phyloP scores from a whole-genome alignment of 2,329 filamentous ascomycete species.

The Aspergillus aculeatus region DNA sequence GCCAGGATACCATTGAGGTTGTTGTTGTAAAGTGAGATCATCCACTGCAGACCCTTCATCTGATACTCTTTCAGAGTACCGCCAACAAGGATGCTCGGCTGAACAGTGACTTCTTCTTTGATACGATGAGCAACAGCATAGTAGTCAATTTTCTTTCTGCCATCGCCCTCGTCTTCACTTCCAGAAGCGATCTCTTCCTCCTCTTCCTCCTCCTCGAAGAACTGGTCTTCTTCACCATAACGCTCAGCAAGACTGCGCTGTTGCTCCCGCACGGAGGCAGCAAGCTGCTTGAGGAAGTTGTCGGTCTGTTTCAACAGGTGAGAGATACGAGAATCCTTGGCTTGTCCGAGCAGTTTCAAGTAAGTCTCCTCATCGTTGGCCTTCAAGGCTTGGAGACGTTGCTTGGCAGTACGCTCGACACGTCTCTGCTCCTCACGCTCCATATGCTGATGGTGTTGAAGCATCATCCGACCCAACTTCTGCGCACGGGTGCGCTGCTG shows the following conservation, averaged over 20 bases:
- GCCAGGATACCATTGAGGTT: conserved; percentile 98
- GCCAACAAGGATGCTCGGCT: conserved; percentile 84
- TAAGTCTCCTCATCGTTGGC: conserved; percentile 99
- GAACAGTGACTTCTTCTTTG: conserved; percentile 83
- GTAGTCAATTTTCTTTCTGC: conserved; percentile 84
- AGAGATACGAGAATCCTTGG: conserved; percentile 98
- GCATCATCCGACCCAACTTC: conserved; percentile 88
- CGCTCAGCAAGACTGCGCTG: conserved; percentile 78
- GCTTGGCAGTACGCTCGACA: conserved; percentile 95
- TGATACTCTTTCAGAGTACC: conserved; percentile 96
- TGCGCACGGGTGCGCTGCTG: conserved; percentile 71
- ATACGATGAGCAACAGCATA: conserved; percentile 96
- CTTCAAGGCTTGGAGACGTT: conserved; percentile 97
- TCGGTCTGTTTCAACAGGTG: conserved; percentile 96
- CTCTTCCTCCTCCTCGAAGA: conserved; percentile 61
- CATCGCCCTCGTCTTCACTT: conserved; percentile 60
- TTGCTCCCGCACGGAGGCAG: conserved; percentile 89
- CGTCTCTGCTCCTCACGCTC: conserved; percentile 99
- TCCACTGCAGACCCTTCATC: conserved; percentile 98
- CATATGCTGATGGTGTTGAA: conserved; percentile 86
- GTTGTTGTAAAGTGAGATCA: conserved; percentile 99
- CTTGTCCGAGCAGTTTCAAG: conserved; percentile 93
- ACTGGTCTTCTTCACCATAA: conserved; percentile 65
- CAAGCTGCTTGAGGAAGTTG: conserved; percentile 93
- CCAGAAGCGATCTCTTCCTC: conserved; percentile 68